Base-by-base conservation (phyloP, 2,329 filamentous ascomycete species). In the Curvularia spicifera region DNA sequence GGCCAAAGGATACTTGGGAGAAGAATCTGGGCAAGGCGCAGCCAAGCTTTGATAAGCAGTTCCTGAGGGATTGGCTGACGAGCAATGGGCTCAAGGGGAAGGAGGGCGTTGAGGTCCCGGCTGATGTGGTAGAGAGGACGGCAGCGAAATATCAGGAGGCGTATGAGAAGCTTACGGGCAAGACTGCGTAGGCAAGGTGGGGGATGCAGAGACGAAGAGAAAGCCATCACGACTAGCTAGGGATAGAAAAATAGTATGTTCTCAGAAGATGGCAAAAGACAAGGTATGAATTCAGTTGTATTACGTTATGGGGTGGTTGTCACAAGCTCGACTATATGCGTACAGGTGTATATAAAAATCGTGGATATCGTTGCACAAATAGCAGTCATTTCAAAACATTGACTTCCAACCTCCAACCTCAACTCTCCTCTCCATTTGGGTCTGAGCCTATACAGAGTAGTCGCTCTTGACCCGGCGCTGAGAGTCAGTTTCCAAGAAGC, bases 11-110 rank as follows among this genome's bases (percentile, higher is more conserved):
- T 43, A 83, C 83, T 45, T 96, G 94, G 73, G 84, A 87, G 72
- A 48, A 60, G 53, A 72, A 76, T 57, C 78, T 90, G 18, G 93
- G 93, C 1, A 83, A 83, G 61, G 84, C 89, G 56, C 92, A 96
- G 80, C 84, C 89, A 53, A 95, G 91, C 78, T 95, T 94, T 67
- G 93, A 97, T 75, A 97, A 97, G 83, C 72, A 82, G 70, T 82
- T 76, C 70, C 76, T 97, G 66, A 83, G 93, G 35, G 89, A 97
- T 78, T 97, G 92, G 91, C 77, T 97, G 69, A 89, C 87, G 2
- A 78, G 75, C 47, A 82, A 89, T 57, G 90, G 90, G 0, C 76
- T 96, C 56, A 92, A 93, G 80, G 90, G 89, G 1, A 90, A 90
- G 78, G 82, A 88, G 26, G 89, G 85, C 1, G 89, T 95, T 15